Evolutionary conservation across 768 basidiomycete genomes (phyloP), one percentile per base, ranked within the genome.

Genomic region (Russula sp.): DNA sequence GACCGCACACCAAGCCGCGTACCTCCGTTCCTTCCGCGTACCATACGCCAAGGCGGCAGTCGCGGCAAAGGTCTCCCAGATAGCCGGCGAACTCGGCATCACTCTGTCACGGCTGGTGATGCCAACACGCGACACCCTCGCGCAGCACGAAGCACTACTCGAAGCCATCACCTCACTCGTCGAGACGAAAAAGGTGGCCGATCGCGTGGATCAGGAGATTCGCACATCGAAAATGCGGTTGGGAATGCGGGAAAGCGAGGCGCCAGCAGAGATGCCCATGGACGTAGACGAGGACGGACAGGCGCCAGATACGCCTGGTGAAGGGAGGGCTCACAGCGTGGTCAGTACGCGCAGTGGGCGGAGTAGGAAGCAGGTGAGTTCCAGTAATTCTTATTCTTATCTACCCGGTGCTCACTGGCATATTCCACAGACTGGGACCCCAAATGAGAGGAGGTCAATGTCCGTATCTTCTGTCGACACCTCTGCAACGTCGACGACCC

Each of bases 131-230:
- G 85, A 86, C 29, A 97, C 93, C 65, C 78, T 86, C 56, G 77
- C 81, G 56, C 83, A 82, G 66, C 77, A 94, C 20, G 93, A 97
- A 64, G 76, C 78, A 14, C 73, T 98, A 16, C 69, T 95, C 48
- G 85, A 87, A 5, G 84, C 88, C 3, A 83, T 90, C 1, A 80
- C 80, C 5, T 78, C 82, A 13, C 74, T 98, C 69, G 80, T 96
- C n/a, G 92, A 98, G 69, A 87, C 85, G 66, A 98, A 98, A 79
- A 87, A 90, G 67, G 76, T 84, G 13, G 82, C 91, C 43, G 96
- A 98, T 71, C 83, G 87, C 70, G 81, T 87, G 4, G 93, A 96
- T 20, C 87, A 89, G 69, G 96, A 98, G 67, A 85, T 93, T 38
- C 75, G 85, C 60, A 81, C 90, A 2, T 68, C 88, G 64, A 86